phyloP scores from a whole-genome alignment of 1,139 yeast genomes.

The Chernovozyma sophiae-reginae region DNA sequence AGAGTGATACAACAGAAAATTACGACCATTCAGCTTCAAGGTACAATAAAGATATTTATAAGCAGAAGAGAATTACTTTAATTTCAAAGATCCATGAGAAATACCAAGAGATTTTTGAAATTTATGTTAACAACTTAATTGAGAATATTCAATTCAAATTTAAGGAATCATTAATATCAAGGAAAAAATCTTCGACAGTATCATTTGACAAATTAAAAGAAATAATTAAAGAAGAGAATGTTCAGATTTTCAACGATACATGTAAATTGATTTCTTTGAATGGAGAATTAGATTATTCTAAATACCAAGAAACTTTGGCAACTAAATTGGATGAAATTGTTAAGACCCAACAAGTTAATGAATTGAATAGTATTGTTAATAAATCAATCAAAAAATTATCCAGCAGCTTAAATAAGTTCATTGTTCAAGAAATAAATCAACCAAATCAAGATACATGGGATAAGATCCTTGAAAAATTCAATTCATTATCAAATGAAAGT shows the following conservation, averaged over 20 bases:
- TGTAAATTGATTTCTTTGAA: conserved; percentile 20
- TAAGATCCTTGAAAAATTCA: conserved; percentile 46
- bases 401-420: conserved; percentile 33
- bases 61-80: conserved; percentile 53
- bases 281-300: conserved; percentile 17
- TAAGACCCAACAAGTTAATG: conserved; percentile 41
- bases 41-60: conserved; percentile 62
- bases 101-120: conserved; percentile 42
- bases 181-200: conserved; percentile 15
- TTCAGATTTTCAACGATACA: conserved; percentile 14
- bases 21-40: conserved; percentile 73
- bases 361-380: conserved; percentile 35
- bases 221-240: conserved; percentile 8
- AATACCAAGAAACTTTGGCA: conserved; percentile 14
- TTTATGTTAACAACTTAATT: conserved; percentile 21
- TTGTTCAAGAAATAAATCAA: conserved; percentile 34
- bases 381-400: conserved; percentile 39
- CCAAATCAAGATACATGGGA: conserved; percentile 64
- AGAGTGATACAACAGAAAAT: conserved; percentile 40
- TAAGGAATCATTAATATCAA: conserved; percentile 13
- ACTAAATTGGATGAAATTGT: conserved; percentile 22
- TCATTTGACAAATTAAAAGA: conserved; percentile 2
- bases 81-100: conserved; percentile 40
- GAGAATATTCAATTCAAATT: conserved; percentile 14
- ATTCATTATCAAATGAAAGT: conserved; percentile 26